Conservation (phyloP, 228 moss, liverwort and hornwort genomes). For the Sphagnum fallax region DNA sequence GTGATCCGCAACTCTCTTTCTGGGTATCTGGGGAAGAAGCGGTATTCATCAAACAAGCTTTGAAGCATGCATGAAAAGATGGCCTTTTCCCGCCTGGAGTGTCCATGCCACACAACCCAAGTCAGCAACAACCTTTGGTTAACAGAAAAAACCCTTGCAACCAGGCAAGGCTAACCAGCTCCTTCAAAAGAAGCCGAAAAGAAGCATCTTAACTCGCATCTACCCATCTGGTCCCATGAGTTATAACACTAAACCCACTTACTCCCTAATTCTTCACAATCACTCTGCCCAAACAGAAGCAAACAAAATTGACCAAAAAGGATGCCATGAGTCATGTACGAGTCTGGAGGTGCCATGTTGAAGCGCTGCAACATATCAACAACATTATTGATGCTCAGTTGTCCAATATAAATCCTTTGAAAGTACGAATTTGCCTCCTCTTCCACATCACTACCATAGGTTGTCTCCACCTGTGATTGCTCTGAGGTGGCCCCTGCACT, state of each 20-base stretch:
- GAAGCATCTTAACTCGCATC: no score
- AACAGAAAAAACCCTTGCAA: no score
- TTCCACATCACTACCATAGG: conserved; percentile 72
- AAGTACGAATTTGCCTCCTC: conserved; percentile 97
- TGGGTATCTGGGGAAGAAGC: conserved; percentile 85
- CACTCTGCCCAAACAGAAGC: no score
- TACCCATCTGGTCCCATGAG: no score
- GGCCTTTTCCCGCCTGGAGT: conserved; percentile 51
- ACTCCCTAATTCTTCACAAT: no score
- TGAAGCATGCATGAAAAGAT: conserved; percentile 86
- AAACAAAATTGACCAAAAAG: no score
- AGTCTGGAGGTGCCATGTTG: conserved; percentile 43
- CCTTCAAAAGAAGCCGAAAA: no score
- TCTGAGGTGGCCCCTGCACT: conserved; percentile 52
- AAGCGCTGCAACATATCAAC: conserved; percentile 88
- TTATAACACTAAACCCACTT: no score
- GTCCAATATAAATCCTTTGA: conserved; percentile 84
- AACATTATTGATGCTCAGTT: conserved; percentile 72
- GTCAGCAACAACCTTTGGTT: no score
- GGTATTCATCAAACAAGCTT: conserved; percentile 87
- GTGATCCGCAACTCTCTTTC: conserved; percentile 83
- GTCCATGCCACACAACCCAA: neutral
- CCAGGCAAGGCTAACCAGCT: no score
- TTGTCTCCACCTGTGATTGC: conserved; percentile 55
- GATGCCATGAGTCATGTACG: conserved; percentile 13